Base-by-base conservation (phyloP, 2,329 filamentous ascomycete species). In the Gyromitra esculenta region DNA sequence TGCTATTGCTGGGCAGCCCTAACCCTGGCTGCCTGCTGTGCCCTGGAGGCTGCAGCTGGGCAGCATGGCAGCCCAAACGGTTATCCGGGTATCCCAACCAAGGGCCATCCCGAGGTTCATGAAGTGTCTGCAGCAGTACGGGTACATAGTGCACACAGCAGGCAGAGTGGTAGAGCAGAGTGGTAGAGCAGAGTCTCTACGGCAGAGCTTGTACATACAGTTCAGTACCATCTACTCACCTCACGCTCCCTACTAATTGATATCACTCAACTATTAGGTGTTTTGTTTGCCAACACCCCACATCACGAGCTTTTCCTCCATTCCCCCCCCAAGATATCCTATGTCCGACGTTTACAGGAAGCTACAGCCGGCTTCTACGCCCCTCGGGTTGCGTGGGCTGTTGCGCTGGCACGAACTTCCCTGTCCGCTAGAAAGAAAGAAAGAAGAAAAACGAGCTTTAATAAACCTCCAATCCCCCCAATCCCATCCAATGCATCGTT, bases 351-450 rank as follows among this genome's bases (percentile, higher is more conserved):
- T 63, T 56, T 43, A 56, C 45, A 70, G 67, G 68, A 60, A 71
- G 59, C 45, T 64, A 71, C 21, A 71, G 35, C 57, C 68, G 68
- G 62, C 50, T 54, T 63, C 56, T 45, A 45, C 60, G 50, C 41
- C 56, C 25, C 57, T 64, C 54, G 63, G 64, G 56, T 56, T 67
- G 59, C 50, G 59, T 63, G 48, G 59, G 57, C 39, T 70, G 72
- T 75, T 75, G 72, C 65, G 72, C 65, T 75, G 72, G 72, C 72
- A 70, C 41, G 18, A 59, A 48, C 13, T 75, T 65, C 67, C 65
- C 67, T 39, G 45, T 37, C 50, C 48, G 11, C 70, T 25, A 39
- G 18, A 4, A 31, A 31, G 25, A 31, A 31, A 70, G 35, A 59
- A 41, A 69, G 39, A 52, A 43, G 18, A 54, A 21, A 25, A 31